These are phyloP conservation scores for Gaeumannomyces sp. DNA, from an alignment of 2,329 filamentous ascomycete genomes.

Conservation along the genomic window DNA sequence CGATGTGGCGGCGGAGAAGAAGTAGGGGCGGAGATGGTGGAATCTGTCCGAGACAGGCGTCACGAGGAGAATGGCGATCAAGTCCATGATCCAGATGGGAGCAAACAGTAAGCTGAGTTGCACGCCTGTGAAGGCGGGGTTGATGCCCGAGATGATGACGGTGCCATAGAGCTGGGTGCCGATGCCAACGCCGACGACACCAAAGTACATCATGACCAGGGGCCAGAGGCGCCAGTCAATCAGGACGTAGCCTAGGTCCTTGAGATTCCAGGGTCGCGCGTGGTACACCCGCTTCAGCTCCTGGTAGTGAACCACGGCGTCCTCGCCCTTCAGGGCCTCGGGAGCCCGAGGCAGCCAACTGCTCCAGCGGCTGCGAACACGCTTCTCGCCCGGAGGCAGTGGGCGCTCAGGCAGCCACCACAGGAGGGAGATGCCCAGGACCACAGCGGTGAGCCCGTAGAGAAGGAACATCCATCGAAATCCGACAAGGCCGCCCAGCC, in stretches of 20 bases:
- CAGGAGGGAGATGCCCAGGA: constrained; percentile 66
- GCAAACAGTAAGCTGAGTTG: constrained; percentile 78
- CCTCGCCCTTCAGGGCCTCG: constrained; percentile 68
- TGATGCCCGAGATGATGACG: constrained; percentile 76
- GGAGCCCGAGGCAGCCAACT: constrained; percentile 62
- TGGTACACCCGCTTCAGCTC: constrained; percentile 79
- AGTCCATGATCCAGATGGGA: constrained; percentile 91
- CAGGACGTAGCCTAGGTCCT: constrained; percentile 64
- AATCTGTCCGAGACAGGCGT: constrained; percentile 85
- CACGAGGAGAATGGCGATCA: constrained; percentile 77
- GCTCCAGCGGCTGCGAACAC: constrained; percentile 43
- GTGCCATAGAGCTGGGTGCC: constrained; percentile 84
- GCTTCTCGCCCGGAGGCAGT: constrained; percentile 60
- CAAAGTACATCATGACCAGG: constrained; percentile 85
- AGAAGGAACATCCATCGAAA: constrained; percentile 92
- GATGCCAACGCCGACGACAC: constrained; percentile 86
- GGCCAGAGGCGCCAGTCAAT: constrained; percentile 88
- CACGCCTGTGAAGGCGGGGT: constrained; percentile 65
- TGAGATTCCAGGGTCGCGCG: constrained; percentile 62
- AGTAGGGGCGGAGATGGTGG: constrained; percentile 69
- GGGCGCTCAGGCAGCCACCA: constrained; percentile 92
- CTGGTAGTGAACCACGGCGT: constrained; percentile 75
- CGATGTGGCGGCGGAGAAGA: constrained; percentile 70
- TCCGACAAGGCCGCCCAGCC: constrained; percentile 65
- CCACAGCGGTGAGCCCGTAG: constrained; percentile 69